A percentile compares a stretch with the other conserved stretches of the same genome.
phyloP scores from a whole-genome alignment of 1,284 basidiomycete genomes.

The Papiliotrema flavescens region DNA sequence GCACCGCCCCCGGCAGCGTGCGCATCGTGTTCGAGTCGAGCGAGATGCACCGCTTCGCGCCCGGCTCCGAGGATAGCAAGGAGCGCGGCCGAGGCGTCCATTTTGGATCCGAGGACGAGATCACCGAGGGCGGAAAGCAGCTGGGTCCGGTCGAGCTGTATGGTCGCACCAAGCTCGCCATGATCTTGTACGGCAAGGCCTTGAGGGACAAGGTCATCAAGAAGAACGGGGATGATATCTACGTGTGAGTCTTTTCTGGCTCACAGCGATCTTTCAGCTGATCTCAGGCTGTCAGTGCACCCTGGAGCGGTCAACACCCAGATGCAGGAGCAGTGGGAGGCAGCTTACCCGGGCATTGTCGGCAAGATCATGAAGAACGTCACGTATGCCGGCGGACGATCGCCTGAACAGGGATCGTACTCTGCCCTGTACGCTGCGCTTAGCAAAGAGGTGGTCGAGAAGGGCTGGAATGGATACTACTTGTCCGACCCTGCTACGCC shows the following conservation, averaged over 20 bases:
- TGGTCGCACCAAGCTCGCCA: constrained; percentile 52
- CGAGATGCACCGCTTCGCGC: constrained; percentile 50
- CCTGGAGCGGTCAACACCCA: constrained; percentile 52
- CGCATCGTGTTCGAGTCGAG: constrained; percentile 53
- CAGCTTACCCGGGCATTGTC: constrained; percentile 47
- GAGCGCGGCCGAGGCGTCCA: constrained; percentile 30
- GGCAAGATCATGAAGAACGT: constrained; percentile 45
- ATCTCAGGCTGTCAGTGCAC: constrained; percentile 48
- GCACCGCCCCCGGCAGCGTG: constrained; percentile 29
- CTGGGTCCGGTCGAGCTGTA: constrained; percentile 48
- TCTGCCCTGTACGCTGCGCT: constrained; percentile 45
- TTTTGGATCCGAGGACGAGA: constrained; percentile 50
- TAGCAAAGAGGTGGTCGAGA: constrained; percentile 47
- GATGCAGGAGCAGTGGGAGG: constrained; percentile 52
- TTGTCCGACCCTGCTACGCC: constrained; percentile 46
- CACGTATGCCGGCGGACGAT: constrained; percentile 46
- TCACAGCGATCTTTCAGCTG: neutral
- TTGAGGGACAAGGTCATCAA: constrained; percentile 50
- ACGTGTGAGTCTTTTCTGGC: constrained; percentile 23
- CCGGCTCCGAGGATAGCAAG: constrained; percentile 24
- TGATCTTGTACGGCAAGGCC: constrained; percentile 50
- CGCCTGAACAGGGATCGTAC: constrained; percentile 46
- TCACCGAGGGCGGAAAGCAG: constrained; percentile 43
- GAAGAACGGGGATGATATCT: constrained; percentile 44
- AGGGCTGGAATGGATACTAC: constrained; percentile 50